Conservation (phyloP, 2,329 filamentous ascomycete genomes). For the Aureobasidium mangrovei region DNA sequence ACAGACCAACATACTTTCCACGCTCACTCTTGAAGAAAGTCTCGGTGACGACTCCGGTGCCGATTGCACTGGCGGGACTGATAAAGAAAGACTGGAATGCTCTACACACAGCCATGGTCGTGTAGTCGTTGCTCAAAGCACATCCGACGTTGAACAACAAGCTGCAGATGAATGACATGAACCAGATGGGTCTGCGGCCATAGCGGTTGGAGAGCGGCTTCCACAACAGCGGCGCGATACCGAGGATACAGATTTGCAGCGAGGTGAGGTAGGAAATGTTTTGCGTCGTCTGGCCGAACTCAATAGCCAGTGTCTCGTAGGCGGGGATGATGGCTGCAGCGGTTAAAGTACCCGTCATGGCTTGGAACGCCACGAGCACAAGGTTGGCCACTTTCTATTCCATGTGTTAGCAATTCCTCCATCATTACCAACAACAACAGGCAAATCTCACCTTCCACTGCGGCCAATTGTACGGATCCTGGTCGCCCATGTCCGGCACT, state of each 20-base stretch:
- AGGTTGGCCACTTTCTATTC: slow-evolving; percentile 44
- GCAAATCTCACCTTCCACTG: slow-evolving; percentile 32
- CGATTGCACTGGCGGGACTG: slow-evolving; percentile 44
- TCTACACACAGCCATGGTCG: slow-evolving; percentile 41
- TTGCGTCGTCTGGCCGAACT: slow-evolving; percentile 41
- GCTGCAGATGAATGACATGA: slow-evolving; percentile 40
- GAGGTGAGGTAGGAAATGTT: slow-evolving; percentile 45
- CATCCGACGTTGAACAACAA: slow-evolving; percentile 45
- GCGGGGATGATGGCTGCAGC: slow-evolving; percentile 46
- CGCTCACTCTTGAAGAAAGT: slow-evolving; percentile 48
- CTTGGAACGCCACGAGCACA: slow-evolving; percentile 40
- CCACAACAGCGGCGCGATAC: slow-evolving; percentile 46
- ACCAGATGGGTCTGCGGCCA: slow-evolving; percentile 46
- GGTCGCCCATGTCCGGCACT: slow-evolving; percentile 40
- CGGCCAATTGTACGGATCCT: slow-evolving; percentile 50
- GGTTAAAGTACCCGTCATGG: slow-evolving; percentile 47
- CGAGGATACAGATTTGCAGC: slow-evolving; percentile 45
- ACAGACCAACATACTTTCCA: slow-evolving; percentile 47
- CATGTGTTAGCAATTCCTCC: not conserved
- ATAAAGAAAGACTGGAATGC: slow-evolving; percentile 48
- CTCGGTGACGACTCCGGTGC: slow-evolving; percentile 48
- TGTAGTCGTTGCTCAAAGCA: slow-evolving; percentile 40
- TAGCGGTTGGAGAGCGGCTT: slow-evolving; percentile 43
- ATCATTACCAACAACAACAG: not conserved
- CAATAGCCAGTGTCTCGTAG: slow-evolving; percentile 43